A percentile compares a stretch with the other conserved stretches of the same genome.
phyloP scores from a whole-genome alignment of 176 grass and related monocot species.

The Saccharum spontaneum region DNA sequence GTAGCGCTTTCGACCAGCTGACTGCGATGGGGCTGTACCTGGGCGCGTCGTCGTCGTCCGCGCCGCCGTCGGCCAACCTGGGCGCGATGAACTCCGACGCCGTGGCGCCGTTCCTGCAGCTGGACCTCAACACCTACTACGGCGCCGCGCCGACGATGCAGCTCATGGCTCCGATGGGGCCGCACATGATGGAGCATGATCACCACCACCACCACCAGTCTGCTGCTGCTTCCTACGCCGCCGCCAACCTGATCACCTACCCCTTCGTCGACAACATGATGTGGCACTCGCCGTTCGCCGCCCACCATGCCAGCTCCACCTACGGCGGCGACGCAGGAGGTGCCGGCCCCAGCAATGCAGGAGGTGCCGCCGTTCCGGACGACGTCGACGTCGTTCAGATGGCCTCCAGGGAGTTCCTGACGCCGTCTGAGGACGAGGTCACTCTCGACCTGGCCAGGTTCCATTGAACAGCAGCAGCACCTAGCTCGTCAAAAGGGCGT shows the following conservation, averaged over 20 bases:
- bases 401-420: conserved; percentile 50
- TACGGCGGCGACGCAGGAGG: not conserved
- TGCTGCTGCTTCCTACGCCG: not conserved
- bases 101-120: not conserved
- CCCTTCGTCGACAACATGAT: conserved; percentile 13
- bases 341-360: not conserved
- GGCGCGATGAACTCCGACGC: not conserved
- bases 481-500: not conserved
- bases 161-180: not conserved
- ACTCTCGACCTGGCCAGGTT: conserved; percentile 32
- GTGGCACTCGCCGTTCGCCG: not conserved
- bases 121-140: conserved; percentile 29
- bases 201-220: not conserved
- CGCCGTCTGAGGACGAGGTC: conserved; percentile 20
- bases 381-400: conserved; percentile 41
- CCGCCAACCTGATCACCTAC: conserved; percentile 1
- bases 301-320: not conserved
- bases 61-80: not conserved
- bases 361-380: not conserved
- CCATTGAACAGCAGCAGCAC: not conserved
- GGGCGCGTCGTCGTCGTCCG: not conserved
- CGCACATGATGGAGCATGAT: not conserved
- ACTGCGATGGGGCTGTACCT: conserved; percentile 14
- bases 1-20: not conserved
- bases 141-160: not conserved